Percentiles rank a stretch among this genome's conserved stretches.
Evolutionary conservation across 441 rosid genomes (phyloP).

Genomic region (Mallotus japonicus): DNA sequence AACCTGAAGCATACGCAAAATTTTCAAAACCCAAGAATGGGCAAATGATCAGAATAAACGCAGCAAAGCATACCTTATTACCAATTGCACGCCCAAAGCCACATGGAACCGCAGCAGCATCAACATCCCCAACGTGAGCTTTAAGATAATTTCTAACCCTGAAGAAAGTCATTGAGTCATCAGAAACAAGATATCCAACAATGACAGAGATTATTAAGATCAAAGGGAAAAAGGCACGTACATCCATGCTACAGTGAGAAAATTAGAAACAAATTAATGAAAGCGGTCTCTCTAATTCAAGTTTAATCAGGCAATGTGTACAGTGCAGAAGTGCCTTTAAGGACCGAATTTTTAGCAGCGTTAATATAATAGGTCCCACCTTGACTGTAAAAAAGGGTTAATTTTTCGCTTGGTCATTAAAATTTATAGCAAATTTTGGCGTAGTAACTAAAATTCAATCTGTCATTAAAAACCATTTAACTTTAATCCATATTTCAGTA

Average conservation of each 20-base stretch:
- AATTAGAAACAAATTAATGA: not conserved
- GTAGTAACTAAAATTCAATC: not conserved
- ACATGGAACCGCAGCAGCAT: conserved; percentile 94
- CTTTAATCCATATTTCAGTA: not conserved
- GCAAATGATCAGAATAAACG: not conserved
- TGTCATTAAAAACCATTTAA: not conserved
- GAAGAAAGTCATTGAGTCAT: conserved; percentile 26
- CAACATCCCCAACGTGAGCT: conserved; percentile 83
- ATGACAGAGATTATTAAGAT: conserved; percentile 8
- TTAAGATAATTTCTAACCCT: conserved; percentile 92
- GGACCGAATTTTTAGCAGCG: conserved; percentile 5
- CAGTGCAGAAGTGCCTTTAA: not conserved
- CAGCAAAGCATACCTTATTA: conserved; percentile 60
- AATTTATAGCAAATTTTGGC: not conserved
- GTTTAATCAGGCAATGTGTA: conserved; percentile 2
- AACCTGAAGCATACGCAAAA: not conserved
- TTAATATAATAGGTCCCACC: not conserved
- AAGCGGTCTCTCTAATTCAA: not conserved
- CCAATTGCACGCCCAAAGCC: conserved; percentile 98
- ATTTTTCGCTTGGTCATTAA: no score
- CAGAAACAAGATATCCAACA: conserved; percentile 27
- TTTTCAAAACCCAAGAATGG: not conserved
- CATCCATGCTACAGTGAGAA: not conserved
- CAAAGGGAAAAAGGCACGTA: not conserved
- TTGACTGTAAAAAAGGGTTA: not conserved